Conservation (phyloP, 768 basidiomycete species). For the Boletellus ananas region DNA sequence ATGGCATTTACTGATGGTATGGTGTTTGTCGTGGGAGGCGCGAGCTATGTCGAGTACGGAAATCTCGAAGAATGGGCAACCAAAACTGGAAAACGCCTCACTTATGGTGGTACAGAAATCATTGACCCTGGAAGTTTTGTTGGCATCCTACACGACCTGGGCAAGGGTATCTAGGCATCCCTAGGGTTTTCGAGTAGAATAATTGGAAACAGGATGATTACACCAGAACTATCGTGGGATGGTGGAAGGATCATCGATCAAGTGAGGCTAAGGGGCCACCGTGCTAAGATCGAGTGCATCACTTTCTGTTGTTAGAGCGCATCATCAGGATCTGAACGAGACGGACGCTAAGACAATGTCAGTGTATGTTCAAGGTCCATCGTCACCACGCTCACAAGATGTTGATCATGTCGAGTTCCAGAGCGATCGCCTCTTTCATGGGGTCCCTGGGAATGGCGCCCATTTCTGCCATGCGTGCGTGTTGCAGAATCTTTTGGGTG, state of each 20-base stretch:
- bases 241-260: neutral
- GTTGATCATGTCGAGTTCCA: constrained; percentile 87
- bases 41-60: constrained; percentile 95
- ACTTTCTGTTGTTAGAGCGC: constrained; percentile 54
- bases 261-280: neutral
- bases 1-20: constrained; percentile 87
- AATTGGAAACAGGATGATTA: neutral
- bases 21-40: constrained; percentile 95
- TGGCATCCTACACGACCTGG: constrained; percentile 60
- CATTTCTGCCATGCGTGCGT: constrained; percentile 69
- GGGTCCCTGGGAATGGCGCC: constrained; percentile 69
- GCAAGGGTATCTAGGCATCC: constrained; percentile 36
- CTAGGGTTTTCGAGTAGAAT: constrained; percentile 29
- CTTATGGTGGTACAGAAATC: constrained; percentile 96
- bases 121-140: constrained; percentile 87
- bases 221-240: constrained; percentile 12
- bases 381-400: constrained; percentile 60
- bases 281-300: constrained; percentile 22
- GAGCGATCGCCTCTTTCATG: constrained; percentile 68
- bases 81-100: constrained; percentile 77
- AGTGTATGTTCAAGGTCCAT: constrained; percentile 1
- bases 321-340: constrained; percentile 76
- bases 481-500: constrained; percentile 79
- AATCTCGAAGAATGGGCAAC: constrained; percentile 93
- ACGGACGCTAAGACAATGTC: constrained; percentile 52